Evolutionary conservation across 2,329 filamentous ascomycete genomes (phyloP).

Genomic region (Aspergillus oerlinghausenensis): DNA sequence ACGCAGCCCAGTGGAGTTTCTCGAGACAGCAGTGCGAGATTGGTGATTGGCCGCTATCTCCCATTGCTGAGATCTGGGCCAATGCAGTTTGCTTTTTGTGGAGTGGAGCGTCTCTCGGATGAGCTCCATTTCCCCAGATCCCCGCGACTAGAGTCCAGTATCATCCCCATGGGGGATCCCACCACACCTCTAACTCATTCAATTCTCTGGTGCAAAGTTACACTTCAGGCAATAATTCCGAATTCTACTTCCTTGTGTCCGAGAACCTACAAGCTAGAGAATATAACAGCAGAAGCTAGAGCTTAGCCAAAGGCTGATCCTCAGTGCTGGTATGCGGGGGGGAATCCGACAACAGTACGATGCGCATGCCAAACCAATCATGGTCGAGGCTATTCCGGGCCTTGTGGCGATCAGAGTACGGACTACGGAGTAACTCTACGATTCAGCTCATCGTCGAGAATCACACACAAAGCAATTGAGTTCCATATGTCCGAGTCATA

Average conservation of each 20-base stretch:
- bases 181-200: no score
- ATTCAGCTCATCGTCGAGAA: no score
- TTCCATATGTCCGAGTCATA: neutral
- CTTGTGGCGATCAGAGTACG: no score
- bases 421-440: no score
- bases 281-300: neutral
- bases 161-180: neutral
- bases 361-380: no score
- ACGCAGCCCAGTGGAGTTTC: neutral
- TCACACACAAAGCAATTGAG: no score
- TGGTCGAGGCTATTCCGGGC: no score
- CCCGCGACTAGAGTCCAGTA: neutral
- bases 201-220: neutral
- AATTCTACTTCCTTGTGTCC: neutral
- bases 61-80: neutral
- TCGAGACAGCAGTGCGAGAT: neutral
- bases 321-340: no score
- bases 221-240: neutral
- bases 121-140: neutral
- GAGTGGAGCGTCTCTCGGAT: neutral
- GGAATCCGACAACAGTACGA: no score
- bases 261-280: neutral
- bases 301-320: neutral
- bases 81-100: neutral
- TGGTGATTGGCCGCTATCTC: neutral